Evolutionary conservation across 1,139 yeast species (phyloP), one percentile per base, ranked within the genome.

Genomic region (Wickerhamomyces sp.): DNA sequence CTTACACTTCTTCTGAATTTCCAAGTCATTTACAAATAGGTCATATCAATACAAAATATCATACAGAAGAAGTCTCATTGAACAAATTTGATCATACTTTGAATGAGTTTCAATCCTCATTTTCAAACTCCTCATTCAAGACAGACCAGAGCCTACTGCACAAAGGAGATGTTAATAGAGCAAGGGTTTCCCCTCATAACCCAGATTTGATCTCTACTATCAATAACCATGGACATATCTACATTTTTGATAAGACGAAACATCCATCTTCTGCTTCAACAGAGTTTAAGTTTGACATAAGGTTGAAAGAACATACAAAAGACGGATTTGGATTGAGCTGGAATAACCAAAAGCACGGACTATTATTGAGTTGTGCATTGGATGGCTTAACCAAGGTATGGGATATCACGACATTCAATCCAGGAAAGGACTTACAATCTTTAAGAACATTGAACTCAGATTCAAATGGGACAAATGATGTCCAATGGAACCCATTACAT

Each of bases 101-200:
- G 5, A 37, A 47, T 20, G 60, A 55, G 24, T 52, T 51, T 34
- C 43, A 40, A 20, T 45, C 47, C 12, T 26, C 28, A 5, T 39
- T 42, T 12, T 46, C 51, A 6, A 39, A 40, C 10, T 33, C 39
- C 7, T 50, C 47, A 24, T 33, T 40, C 8, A 31, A 30, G 3
- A 21, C 30, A 9, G 38, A 43, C 10, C 55, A 51, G 35, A 38
- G 39, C 25, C 33, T 50, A 17, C 18, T 39, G 4, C 50, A 47
- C 41, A 61, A 67, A 6, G 79, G 76, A 10, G 89, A 81, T 55
- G 79, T 92, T 51, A 88, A 90, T 58, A 70, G 86, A 47, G 90
- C 95, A 1, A 71, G 96, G 27, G 77, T 75, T 54, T 73, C 82
- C 72, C 95, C 96, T 0, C 87, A 78, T 50, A 78, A 85, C 51